Percentiles rank a stretch among this genome's conserved stretches.
Evolutionary conservation across 306 rosid species (phyloP).

Genomic region (Rosa lucieae): DNA sequence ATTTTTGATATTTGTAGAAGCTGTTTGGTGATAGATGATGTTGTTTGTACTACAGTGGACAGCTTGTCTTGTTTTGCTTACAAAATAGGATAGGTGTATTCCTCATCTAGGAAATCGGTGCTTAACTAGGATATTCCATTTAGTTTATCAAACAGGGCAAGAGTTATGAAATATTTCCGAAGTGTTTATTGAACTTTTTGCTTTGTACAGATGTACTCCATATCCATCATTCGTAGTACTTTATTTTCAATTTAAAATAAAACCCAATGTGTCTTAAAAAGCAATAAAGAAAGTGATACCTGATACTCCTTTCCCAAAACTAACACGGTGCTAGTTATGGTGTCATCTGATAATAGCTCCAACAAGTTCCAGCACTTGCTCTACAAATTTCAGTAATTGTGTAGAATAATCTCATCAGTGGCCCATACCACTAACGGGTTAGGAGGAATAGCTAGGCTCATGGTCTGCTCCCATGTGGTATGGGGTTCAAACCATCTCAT

Average conservation of each 20-base stretch:
- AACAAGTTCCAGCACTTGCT: no score
- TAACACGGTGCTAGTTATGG: not conserved
- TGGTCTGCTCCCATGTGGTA: not conserved
- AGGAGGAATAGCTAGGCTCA: not conserved
- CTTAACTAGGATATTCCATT: not conserved
- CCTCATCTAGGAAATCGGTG: not conserved
- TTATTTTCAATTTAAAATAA: not conserved
- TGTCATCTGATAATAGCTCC: not conserved
- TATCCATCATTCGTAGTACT: not conserved
- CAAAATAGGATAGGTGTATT: not conserved
- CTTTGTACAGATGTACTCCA: not conserved
- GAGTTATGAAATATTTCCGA: not conserved
- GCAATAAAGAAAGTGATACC: not conserved
- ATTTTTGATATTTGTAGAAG: not conserved
- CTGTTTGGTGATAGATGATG: not conserved
- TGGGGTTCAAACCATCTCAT: not conserved
- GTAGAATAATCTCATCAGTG: not conserved
- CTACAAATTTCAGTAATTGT: not conserved
- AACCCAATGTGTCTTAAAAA: not conserved
- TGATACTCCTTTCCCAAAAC: not conserved
- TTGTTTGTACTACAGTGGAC: not conserved
- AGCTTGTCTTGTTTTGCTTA: not conserved
- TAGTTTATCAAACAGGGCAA: not conserved
- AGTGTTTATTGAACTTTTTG: not conserved
- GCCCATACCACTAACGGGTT: not conserved